A percentile compares a stretch with the other conserved stretches of the same genome.
These are phyloP conservation scores for Pestalotiopsis sp. DNA, from an alignment of 2,329 filamentous ascomycete species.

Conservation along the genomic window DNA sequence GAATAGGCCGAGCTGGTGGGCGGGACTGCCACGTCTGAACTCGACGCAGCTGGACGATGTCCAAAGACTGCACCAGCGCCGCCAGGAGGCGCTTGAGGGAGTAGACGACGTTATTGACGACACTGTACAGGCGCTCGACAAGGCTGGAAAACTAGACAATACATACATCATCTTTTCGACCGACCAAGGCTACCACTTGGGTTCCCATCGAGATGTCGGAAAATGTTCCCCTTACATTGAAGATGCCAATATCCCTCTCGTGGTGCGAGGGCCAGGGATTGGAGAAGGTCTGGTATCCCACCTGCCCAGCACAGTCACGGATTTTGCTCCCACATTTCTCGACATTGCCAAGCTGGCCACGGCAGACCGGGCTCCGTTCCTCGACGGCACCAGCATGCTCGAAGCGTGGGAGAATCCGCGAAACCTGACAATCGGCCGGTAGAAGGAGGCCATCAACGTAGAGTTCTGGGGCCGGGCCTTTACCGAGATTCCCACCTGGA, in stretches of 20 bases:
- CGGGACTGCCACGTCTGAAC: constrained; percentile 15
- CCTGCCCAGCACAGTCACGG: constrained; percentile 53
- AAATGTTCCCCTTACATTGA: not conserved
- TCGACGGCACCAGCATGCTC: constrained; percentile 50
- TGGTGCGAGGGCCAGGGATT: constrained; percentile 44
- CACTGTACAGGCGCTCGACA: constrained; percentile 28
- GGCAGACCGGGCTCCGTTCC: constrained; percentile 42
- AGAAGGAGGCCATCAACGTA: constrained; percentile 37
- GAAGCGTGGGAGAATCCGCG: constrained; percentile 28
- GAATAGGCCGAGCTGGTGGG: constrained; percentile 28
- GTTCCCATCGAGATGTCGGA: constrained; percentile 47
- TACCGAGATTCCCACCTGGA: not conserved
- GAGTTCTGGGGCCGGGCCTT: constrained; percentile 48
- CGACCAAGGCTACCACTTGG: constrained; percentile 62
- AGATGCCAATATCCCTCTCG: constrained; percentile 1
- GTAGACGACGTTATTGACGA: constrained; percentile 44
- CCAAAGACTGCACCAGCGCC: constrained; percentile 49
- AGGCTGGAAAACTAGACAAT: not conserved
- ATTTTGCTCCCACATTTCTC: constrained; percentile 56
- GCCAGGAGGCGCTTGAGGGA: constrained; percentile 41
- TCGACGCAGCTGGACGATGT: constrained; percentile 41
- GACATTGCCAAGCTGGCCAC: constrained; percentile 32
- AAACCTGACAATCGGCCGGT: constrained; percentile 11
- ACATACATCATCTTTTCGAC: constrained; percentile 51
- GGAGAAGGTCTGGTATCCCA: constrained; percentile 38